These are phyloP conservation scores for Phytophthora pseudosyringae DNA, from an alignment of 352 stramenopile genomes.

Conservation along the genomic window DNA sequence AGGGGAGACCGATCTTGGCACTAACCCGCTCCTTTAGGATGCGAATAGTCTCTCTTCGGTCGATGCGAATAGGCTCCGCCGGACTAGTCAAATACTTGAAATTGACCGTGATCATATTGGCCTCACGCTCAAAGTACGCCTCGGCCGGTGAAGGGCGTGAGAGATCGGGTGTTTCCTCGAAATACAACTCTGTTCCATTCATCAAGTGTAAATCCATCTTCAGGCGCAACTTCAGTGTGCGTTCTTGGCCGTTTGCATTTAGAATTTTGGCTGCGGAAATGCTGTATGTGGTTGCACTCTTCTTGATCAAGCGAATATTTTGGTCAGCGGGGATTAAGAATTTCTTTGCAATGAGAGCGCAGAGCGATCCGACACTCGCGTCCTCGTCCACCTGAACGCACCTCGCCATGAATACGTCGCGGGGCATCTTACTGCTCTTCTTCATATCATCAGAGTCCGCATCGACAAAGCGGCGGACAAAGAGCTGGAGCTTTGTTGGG, in stretches of 20 bases:
- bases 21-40: conserved; percentile 68
- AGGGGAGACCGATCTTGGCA: conserved; percentile 46
- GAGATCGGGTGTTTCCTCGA: conserved; percentile 69
- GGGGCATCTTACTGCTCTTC: conserved; percentile 12
- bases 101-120: conserved; percentile 83
- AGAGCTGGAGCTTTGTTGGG: conserved; percentile 71
- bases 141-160: conserved; percentile 55
- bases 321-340: conserved; percentile 48
- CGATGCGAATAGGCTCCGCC: conserved; percentile 67
- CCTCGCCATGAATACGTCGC: conserved; percentile 41
- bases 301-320: conserved; percentile 72
- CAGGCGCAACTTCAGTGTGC: conserved; percentile 50
- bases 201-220: conserved; percentile 71
- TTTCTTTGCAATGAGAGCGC: conserved; percentile 54
- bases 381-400: conserved; percentile 76
- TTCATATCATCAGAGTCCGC: conserved; percentile 12
- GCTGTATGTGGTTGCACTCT: conserved; percentile 71
- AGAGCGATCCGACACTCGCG: conserved; percentile 58
- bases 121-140: conserved; percentile 74
- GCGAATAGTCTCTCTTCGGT: conserved; percentile 71
- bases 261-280: conserved; percentile 68
- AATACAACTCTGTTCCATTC: conserved; percentile 77
- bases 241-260: conserved; percentile 55
- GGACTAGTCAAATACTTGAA: conserved; percentile 60
- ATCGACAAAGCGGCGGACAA: conserved; percentile 65